Evolutionary conservation across 495 filamentous ascomycete species (phyloP), one percentile per base, ranked within the genome.

Genomic region (Venustampulla echinocandica): DNA sequence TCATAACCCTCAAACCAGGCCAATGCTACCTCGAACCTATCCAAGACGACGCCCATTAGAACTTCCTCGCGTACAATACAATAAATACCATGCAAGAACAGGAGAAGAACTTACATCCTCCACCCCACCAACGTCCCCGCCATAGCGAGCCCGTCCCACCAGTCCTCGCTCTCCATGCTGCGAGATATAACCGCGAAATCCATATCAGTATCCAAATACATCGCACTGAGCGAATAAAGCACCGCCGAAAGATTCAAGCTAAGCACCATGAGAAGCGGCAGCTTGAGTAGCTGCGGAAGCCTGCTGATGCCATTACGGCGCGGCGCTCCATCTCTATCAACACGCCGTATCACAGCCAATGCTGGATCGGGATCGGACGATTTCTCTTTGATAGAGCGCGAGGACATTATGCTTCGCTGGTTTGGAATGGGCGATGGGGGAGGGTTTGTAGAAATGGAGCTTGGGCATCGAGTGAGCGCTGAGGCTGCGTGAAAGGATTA

Each of bases 1-100:
- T 90, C 87, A 58, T 77, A 87, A 38, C 77, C 70, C 27, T 78
- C 66, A 50, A 68, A 73, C 87, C 86, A 93, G 24, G 74, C 78
- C 14, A 86, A 52, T 18, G 70, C 80, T 38, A 94, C 69, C 60
- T 85, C 79, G 25, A 80, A 68, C 46, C 81, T 75, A 53, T 33
- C 34, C 49, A n/a, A n/a, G n/a, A n/a, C n/a, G n/a, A n/a, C n/a
- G n/a, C 37, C 22, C 13, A 49, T 20, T 49, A 62, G 54, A 53
- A 46, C 21, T 17, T 10, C 4, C 40, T n/a, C n/a, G n/a, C n/a
- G n/a, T n/a, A n/a, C n/a, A n/a, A n/a, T n/a, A n/a, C n/a, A n/a
- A n/a, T n/a, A n/a, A n/a, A n/a, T n/a, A n/a, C 44, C 40, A 38
- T 14, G n/a, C 43, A 40, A 42, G 36, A 23, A 20, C 48, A 24